Percentiles rank a stretch among this genome's conserved stretches.
Conservation (phyloP, 192 early-diverging fungal species). For the Podila minutissima region DNA sequence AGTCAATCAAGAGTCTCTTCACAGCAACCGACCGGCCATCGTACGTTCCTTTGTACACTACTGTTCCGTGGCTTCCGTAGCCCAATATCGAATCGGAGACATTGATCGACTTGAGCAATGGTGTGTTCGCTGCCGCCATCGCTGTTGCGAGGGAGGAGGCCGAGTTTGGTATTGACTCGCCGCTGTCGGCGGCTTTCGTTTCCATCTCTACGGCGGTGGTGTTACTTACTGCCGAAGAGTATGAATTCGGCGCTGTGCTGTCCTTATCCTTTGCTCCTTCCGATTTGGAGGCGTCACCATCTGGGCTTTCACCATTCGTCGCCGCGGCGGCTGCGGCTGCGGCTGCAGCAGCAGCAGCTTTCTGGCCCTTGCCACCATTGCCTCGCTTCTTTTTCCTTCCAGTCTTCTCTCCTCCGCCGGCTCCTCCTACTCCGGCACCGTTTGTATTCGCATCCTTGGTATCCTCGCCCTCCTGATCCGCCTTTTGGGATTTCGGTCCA, state of each 20-base stretch:
- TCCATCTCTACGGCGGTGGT: too few species aligned
- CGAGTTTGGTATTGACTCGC: background rate
- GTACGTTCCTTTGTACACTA: constrained; percentile 95
- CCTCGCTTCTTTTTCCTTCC: constrained; percentile 48
- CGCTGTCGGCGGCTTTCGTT: background rate
- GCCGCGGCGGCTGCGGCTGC: constrained; percentile 3
- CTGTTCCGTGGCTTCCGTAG: constrained; percentile 96
- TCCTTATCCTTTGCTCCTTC: background rate
- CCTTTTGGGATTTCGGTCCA: background rate
- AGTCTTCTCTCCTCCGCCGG: constrained; percentile 11
- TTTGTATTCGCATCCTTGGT: background rate
- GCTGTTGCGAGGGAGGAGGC: background rate
- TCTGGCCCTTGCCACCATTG: constrained; percentile 40
- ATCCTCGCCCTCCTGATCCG: constrained; percentile 5
- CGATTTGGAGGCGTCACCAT: background rate
- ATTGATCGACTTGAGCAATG: constrained; percentile 61
- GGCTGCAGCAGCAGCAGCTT: constrained; percentile 17
- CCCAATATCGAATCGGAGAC: constrained; percentile 76
- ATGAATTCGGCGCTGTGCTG: background rate
- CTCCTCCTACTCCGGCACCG: constrained; percentile 4
- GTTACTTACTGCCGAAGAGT: too few species aligned
- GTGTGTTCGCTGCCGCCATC: constrained; percentile 29
- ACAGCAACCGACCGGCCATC: constrained; percentile 93
- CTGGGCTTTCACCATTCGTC: background rate
- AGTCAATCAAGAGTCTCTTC: constrained; percentile 93